These are phyloP conservation scores for Fremontodendron californicum DNA, from an alignment of 345 rosid species.

Conservation along the genomic window DNA sequence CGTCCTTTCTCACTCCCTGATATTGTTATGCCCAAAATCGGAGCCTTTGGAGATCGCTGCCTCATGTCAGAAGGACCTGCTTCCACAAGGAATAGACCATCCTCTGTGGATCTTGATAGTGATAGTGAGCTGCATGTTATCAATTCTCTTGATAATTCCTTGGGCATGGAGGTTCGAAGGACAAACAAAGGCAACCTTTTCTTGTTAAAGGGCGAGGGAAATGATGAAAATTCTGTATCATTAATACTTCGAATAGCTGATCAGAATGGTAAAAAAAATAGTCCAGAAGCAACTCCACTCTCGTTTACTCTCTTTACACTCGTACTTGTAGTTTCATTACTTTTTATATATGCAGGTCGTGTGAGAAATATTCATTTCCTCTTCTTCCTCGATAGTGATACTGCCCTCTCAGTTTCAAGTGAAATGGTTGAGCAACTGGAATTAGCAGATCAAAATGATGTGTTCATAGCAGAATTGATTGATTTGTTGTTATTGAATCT, in stretches of 20 bases:
- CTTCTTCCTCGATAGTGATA: conserved; percentile 75
- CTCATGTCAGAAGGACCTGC: conserved; percentile 77
- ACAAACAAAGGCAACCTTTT: conserved; percentile 57
- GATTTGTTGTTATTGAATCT: conserved; percentile 63
- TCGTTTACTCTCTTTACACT: neutral
- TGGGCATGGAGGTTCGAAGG: conserved; percentile 56
- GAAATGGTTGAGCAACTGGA: conserved; percentile 97
- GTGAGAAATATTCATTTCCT: conserved; percentile 77
- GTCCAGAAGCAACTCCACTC: neutral
- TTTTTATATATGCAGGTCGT: conserved; percentile 43
- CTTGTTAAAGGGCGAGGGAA: conserved; percentile 61
- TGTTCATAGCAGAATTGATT: conserved; percentile 72
- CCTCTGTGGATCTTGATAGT: conserved; percentile 57
- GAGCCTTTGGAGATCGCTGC: conserved; percentile 68
- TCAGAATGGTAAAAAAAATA: conserved; percentile 45
- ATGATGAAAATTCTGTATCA: conserved; percentile 67
- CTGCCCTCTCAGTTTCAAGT: conserved; percentile 70
- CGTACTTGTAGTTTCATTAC: neutral
- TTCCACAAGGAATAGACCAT: conserved; percentile 31
- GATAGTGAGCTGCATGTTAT: conserved; percentile 53
- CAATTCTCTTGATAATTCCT: conserved; percentile 40
- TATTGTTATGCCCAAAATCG: conserved; percentile 57
- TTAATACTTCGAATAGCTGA: conserved; percentile 73
- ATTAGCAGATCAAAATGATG: conserved; percentile 62
- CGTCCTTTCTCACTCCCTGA: conserved; percentile 57